Evolutionary conservation across 2,329 filamentous ascomycete species (phyloP), one percentile per base, ranked within the genome.

Genomic region (Colletotrichum truncatum): DNA sequence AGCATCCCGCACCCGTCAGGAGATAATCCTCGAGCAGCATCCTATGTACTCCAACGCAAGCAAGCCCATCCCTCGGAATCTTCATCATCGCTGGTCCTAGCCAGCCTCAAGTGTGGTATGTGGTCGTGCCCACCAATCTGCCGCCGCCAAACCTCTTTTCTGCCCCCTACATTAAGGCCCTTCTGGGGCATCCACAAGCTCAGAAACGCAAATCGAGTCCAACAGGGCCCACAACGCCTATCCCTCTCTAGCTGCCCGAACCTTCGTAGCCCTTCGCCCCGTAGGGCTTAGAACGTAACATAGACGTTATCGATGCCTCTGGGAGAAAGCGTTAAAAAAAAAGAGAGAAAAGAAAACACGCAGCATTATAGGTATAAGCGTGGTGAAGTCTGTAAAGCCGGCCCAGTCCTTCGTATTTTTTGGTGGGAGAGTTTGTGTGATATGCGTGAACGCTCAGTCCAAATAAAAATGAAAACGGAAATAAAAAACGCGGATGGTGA

Each of bases 331-430:
- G n/a, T n/a, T n/a, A n/a, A n/a, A n/a, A n/a, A n/a, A 10, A 16
- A 10, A 34, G 3, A 52, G 48, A 21, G n/a, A 52, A 53, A 54
- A 30, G 12, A 25, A 48, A 52, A 64, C 58, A 63, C 63, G 57
- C 58, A 45, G 25, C 54, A 66, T 66, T 66, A 66, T 63, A 66
- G 43, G 49, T 66, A 66, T 63, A 66, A 56, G 49, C 49, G 59
- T 46, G 10, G 41, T 21, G 30, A 23, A 51, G 39, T 58, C 43
- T 30, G 59, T 36, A 49, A 53, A 53, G 46, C 32, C 26, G n/a
- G 54, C 14, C 26, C 18, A 39, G 26, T 9, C 23, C 28, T 32
- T 49, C 49, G 18, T 43, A 18, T 43, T 14, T 58, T 43, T 45
- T 18, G 2, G 7, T 21, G 55, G 45, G 14, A 23, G 21, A 25